Conservation (phyloP, 495 filamentous ascomycete genomes). For the Cryomyces antarcticus region DNA sequence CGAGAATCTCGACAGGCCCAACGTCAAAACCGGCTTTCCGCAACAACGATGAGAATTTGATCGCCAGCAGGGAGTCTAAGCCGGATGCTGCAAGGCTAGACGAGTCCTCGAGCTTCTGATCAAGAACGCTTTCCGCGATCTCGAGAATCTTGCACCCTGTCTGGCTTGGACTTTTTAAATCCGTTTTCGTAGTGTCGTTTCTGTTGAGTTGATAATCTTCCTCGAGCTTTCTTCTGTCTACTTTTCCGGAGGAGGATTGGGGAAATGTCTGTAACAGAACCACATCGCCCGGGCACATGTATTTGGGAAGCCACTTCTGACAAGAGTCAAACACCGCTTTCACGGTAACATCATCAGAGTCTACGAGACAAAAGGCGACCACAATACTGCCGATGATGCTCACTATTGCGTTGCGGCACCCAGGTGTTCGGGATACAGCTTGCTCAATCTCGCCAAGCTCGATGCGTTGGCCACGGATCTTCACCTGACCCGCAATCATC, state of each 20-base stretch:
- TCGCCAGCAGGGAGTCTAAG: constrained; percentile 54
- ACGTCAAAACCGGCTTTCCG: constrained; percentile 28
- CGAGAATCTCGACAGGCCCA: constrained; percentile 35
- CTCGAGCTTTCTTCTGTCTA: constrained; percentile 45
- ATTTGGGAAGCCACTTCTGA: constrained; percentile 47
- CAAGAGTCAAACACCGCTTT: constrained; percentile 34
- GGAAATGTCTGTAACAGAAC: constrained; percentile 40
- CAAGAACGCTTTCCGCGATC: constrained; percentile 27
- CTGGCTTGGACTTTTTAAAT: constrained; percentile 2
- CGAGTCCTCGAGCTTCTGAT: constrained; percentile 15
- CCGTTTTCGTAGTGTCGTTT: constrained; percentile 8
- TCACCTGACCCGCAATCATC: constrained; percentile 58
- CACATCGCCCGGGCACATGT: constrained; percentile 59
- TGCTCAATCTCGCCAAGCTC: constrained; percentile 74
- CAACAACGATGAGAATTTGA: constrained; percentile 41
- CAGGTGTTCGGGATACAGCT: constrained; percentile 32
- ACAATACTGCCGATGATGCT: constrained; percentile 37
- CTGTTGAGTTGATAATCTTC: constrained; percentile 23
- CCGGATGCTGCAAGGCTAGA: constrained; percentile 32
- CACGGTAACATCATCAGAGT: constrained; percentile 12
- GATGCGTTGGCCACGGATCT: constrained; percentile 60
- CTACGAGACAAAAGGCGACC: constrained; percentile 44
- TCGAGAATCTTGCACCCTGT: constrained; percentile 27
- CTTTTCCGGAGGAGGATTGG: constrained; percentile 56
- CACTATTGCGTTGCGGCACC: constrained; percentile 33